phyloP scores from a whole-genome alignment of 2,329 filamentous ascomycete genomes.

The Aspergillus niger region DNA sequence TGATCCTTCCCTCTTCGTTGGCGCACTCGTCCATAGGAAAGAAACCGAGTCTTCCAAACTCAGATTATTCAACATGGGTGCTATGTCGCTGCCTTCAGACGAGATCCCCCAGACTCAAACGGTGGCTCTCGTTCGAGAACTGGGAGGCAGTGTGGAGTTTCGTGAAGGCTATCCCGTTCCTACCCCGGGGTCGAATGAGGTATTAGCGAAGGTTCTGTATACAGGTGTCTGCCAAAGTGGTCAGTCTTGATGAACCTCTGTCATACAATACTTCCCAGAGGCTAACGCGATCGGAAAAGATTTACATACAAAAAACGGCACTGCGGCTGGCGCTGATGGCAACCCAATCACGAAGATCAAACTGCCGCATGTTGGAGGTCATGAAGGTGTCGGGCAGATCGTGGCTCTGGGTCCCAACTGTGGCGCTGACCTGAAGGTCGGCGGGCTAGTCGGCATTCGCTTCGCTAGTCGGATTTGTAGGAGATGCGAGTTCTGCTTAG shows the following conservation, averaged over 20 bases:
- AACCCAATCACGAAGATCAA: constrained; percentile 49
- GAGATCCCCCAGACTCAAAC: constrained; percentile 33
- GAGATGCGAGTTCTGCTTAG: constrained; percentile 48
- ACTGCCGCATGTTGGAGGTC: constrained; percentile 49
- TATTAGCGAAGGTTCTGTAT: constrained; percentile 49
- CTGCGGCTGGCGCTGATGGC: constrained; percentile 42
- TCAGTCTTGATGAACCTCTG: constrained; percentile 20
- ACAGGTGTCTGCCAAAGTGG: constrained; percentile 50
- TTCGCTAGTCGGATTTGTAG: constrained; percentile 48
- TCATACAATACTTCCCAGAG: not conserved
- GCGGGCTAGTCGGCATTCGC: constrained; percentile 47
- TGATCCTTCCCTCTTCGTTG: too few relatives aligned
- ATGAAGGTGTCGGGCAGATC: constrained; percentile 49
- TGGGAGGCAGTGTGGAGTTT: constrained; percentile 46
- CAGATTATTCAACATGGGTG: not conserved
- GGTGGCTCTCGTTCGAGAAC: constrained; percentile 44
- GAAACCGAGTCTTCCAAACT: too few relatives aligned
- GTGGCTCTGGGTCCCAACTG: constrained; percentile 42
- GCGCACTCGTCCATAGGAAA: too few relatives aligned
- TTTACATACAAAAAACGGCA: constrained; percentile 45
- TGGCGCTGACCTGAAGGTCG: constrained; percentile 38
- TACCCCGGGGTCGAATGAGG: constrained; percentile 43
- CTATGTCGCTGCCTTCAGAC: not conserved
- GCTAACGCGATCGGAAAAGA: constrained; percentile 26
- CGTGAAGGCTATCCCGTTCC: constrained; percentile 46